Base-by-base conservation (phyloP, 768 basidiomycete genomes). In the Boletus bicolor region DNA sequence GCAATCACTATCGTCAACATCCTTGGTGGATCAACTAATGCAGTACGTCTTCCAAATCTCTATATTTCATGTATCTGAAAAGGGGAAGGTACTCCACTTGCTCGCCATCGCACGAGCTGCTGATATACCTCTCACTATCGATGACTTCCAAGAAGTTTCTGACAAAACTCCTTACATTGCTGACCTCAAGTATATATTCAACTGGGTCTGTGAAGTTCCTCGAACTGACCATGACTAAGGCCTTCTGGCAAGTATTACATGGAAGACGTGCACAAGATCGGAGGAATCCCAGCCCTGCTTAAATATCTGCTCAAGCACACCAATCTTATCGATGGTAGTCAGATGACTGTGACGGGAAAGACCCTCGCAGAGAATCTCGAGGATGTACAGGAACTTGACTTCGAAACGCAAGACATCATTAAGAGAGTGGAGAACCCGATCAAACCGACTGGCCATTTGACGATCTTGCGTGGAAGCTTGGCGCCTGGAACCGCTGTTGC, bases 281-380 rank as follows among this genome's bases (percentile, higher is more conserved):
- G 93, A 30, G 92, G 92, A 54, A 82, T 93, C 51, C 93, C 92
- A 0, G 89, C 89, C 1, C 79, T 93, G 49, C 71, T 93, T 56
- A 93, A 93, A 72, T 93, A 92, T 68, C 79, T 93, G 41, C 74
- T 92, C 46, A 86, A 88, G 61, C 75, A 89, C 67, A 88, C 87
- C 11, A 77, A 87, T 67, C 75, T 93, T 56, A 87, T 93, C 58
- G 88, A 93, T 67, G 90, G 91, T 38, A 81, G 77, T 56, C 87
- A 89, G 64, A 73, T 93, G 70, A 98, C 94, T 36, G 89, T 96
- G 41, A 97, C 93, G 12, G 94, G 94, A 50, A 91, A 86, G 73
- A 94, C 93, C 2, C 76, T 97, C 39, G 88, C 89, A 14, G 84
- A 94, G 72, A 96, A 97, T 71, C 78, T 94, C 35, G 84, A 76